Evolutionary conservation across 805 yeast genomes (phyloP), one percentile per base, ranked within the genome.

Genomic region (Wickerhamiella azyma): DNA sequence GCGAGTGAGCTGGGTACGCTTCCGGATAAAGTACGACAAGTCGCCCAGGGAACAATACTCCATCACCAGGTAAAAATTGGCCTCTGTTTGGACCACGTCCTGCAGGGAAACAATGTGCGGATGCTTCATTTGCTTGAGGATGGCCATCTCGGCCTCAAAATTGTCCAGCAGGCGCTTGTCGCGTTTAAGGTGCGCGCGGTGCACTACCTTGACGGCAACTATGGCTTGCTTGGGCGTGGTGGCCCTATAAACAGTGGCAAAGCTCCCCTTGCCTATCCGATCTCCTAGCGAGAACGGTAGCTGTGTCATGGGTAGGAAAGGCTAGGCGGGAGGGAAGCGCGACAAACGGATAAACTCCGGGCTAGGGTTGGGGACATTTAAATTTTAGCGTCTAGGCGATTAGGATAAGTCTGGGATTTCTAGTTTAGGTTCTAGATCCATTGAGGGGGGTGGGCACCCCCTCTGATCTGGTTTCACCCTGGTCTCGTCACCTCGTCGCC

Each of bases 11-110:
- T 81, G 85, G 53, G 75, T 74, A 57, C 88, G 72, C 59, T 77
- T 79, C 57, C 83, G 75, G 47, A 92, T 88, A 55, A 92, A 81
- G 57, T 79, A 84, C 0, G 94, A 83, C 51, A 92, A 70, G 64
- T 92, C 98, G 11, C 98, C 98, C 59, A 92, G 68, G 1, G 96
- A 79, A 61, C 98, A 92, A 66, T 85, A 92, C 62, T 92, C 97
- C 96, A 92, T 92, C 14, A 89, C 79, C 51, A 92, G 67, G 60
- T 85, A 89, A 66, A 86, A 85, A 62, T 88, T 85, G 9, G 77
- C 61, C 32, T 62, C 58, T 1, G 95, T 81, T 58, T 85, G 81
- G 49, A 77, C 77, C 59, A 85, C 86, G 58, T 89, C 97, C 49
- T 84, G 65, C 41, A 92, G 67, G 14, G 80, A 80, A 9, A 92